phyloP scores from a whole-genome alignment of 2,329 filamentous ascomycete genomes.

The Xylariomycetidae sp. region DNA sequence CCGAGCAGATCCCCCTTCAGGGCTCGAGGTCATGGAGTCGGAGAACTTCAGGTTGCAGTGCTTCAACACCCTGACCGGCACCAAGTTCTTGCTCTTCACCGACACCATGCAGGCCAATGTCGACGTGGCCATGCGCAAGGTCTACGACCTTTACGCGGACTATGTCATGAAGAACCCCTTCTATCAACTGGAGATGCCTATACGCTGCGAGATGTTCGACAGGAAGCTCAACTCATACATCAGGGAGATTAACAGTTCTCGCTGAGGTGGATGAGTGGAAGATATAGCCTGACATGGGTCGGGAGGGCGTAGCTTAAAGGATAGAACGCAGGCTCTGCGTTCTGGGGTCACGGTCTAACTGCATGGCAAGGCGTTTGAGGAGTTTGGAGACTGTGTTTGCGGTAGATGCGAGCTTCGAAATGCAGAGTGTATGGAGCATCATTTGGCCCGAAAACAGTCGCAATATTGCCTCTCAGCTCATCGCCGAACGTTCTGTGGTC shows the following conservation, averaged over 20 bases:
- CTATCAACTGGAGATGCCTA: slow-evolving; percentile 95
- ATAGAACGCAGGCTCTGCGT: too few relatives aligned
- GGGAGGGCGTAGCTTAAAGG: slow-evolving; percentile 1
- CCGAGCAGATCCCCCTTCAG: slow-evolving; percentile 62
- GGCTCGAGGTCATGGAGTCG: slow-evolving; percentile 87
- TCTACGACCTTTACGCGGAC: slow-evolving; percentile 94
- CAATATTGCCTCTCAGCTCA: slow-evolving; percentile 12
- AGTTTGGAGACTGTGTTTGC: slow-evolving; percentile 4
- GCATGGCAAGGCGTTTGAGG: slow-evolving; percentile 20
- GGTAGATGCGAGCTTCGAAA: slow-evolving; percentile 4
- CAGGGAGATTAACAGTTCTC: slow-evolving; percentile 59
- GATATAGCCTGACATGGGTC: neutral
- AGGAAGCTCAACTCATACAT: slow-evolving; percentile 76
- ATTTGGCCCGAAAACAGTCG: slow-evolving; percentile 6
- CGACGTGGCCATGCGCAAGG: slow-evolving; percentile 72
- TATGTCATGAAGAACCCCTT: slow-evolving; percentile 99
- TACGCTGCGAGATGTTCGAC: slow-evolving; percentile 93
- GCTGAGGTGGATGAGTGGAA: slow-evolving; percentile 31
- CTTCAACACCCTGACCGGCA: slow-evolving; percentile 90
- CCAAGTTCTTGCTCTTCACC: slow-evolving; percentile 93
- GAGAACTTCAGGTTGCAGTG: slow-evolving; percentile 94
- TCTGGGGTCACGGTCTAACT: slow-evolving; percentile 4
- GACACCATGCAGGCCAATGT: slow-evolving; percentile 83
- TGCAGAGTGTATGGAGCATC: slow-evolving; percentile 7
- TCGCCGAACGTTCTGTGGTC: slow-evolving; percentile 16